Evolutionary conservation across 768 basidiomycete genomes (phyloP), one percentile per base, ranked within the genome.

Genomic region (Collybiopsis luxurians): DNA sequence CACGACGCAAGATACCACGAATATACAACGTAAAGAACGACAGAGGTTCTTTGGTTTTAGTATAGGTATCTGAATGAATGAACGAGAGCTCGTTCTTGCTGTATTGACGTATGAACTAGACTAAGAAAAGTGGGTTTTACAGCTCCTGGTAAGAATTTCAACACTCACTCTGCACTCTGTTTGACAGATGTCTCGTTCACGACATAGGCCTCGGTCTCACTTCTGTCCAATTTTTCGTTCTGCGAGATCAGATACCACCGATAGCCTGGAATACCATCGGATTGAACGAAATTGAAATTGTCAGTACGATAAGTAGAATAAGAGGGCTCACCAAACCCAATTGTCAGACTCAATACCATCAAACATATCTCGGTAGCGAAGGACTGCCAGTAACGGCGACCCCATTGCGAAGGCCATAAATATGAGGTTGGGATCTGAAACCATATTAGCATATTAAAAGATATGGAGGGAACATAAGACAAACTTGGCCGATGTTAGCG

Each of bases 401-500:
- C 64, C 64, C 64, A 65, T 21, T 58, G 42, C 7, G 61, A 52
- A 27, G 61, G 59, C 63, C 64, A 65, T 46, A 63, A 47, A 53
- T 62, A 62, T 19, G 61, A 60, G 17, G 61, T 55, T 21, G 60
- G 61, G 12, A 60, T 62, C 58, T 62, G 42, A 53, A 49, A 3
- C 12, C 36, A 26, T 24, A 17, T 2, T 51, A 23, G 45, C 17
- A 4, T 28, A n/a, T 27, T 12, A 12, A 15, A 27, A 23, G 10
- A 21, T 21, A 38, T 3, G 4, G 21, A 42, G 27, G 34, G 23
- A 15, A 19, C 42, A 3, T n/a, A n/a, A n/a, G 23, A 23, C 42
- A 13, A 15, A 48, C 57, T 38, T 58, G 52, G 19, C 58, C 58
- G 42, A 59, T 59, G 28, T 55, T 59, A 24, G 84, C 81, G 67